A percentile compares a stretch with the other conserved stretches of the same genome.
Evolutionary conservation across 768 basidiomycete species (phyloP).

Genomic region (Suillus sp.): DNA sequence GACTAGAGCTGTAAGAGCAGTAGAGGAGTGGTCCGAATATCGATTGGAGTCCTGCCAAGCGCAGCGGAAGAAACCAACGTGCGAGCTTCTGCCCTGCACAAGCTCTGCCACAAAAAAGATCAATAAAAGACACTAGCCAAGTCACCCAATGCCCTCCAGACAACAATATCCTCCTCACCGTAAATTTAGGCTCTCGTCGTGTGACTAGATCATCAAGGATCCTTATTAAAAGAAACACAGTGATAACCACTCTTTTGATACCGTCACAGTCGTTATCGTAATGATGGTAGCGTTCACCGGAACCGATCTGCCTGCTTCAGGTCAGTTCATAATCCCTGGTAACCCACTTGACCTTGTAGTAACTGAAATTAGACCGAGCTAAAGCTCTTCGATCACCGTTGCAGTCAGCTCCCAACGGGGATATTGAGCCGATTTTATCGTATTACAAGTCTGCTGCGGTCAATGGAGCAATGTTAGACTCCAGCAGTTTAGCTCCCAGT

Average conservation of each 20-base stretch:
- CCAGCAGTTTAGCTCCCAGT: conserved; percentile 32
- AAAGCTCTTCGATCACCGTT: conserved; percentile 2
- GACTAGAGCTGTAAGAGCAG: conserved; percentile 2
- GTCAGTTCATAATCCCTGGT: conserved; percentile 4
- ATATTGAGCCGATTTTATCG: conserved; percentile 49
- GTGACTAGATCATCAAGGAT: conserved; percentile 8
- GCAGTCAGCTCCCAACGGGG: conserved; percentile 19
- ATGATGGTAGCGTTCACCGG: conserved; percentile 7
- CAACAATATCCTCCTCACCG: neutral
- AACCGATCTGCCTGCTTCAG: conserved; percentile 7
- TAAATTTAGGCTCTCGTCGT: conserved; percentile 8
- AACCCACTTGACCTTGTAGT: neutral
- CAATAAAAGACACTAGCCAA: conserved; percentile 2
- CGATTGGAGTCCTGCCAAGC: neutral
- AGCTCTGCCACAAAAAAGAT: conserved; percentile 1
- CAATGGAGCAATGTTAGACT: conserved; percentile 18
- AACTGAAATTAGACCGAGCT: neutral
- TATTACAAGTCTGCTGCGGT: conserved; percentile 61
- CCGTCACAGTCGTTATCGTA: neutral
- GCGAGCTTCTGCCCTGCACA: neutral
- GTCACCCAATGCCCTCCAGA: neutral
- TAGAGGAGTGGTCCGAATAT: neutral
- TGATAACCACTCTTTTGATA: neutral
- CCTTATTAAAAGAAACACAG: neutral
- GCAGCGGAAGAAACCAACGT: neutral